phyloP scores from a whole-genome alignment of 1,139 yeast genomes.

The Suhomyces bribrorum region DNA sequence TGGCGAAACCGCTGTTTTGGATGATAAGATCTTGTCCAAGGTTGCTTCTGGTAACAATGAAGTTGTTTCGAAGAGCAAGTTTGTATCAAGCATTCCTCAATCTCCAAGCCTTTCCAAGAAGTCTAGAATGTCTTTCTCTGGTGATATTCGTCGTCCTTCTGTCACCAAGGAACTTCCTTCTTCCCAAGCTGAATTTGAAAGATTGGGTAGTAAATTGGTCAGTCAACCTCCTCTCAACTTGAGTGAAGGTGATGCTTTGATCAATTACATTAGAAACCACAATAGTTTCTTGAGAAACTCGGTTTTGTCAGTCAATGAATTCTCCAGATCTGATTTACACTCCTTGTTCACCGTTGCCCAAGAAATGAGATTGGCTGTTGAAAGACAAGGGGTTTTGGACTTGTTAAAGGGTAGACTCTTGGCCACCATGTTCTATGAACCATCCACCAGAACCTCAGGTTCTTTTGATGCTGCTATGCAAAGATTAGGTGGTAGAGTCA shows the following conservation, averaged over 20 bases:
- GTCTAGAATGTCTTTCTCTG: conserved; percentile 49
- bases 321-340: conserved; percentile 85
- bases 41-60: conserved; percentile 65
- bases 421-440: conserved; percentile 96
- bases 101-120: conserved; percentile 48
- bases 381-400: conserved; percentile 93
- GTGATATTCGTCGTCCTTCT: conserved; percentile 48
- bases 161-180: conserved; percentile 34
- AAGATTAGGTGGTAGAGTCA: conserved; percentile 97
- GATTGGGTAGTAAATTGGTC: conserved; percentile 69
- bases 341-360: conserved; percentile 94
- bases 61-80: conserved; percentile 42
- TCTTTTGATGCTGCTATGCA: conserved; percentile 99
- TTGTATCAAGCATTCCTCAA: conserved; percentile 40
- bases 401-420: conserved; percentile 85
- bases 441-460: conserved; percentile 94
- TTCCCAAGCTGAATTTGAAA: conserved; percentile 50
- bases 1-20: conserved; percentile 79
- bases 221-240: conserved; percentile 71
- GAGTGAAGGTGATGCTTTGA: conserved; percentile 76
- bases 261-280: conserved; percentile 72
- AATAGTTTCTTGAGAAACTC: conserved; percentile 89
- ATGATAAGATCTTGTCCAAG: conserved; percentile 65
- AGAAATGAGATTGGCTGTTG: conserved; percentile 96
- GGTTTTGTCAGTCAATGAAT: conserved; percentile 83